Conservation (phyloP, 352 stramenopile species). For the Phytopythium ostracodes region DNA sequence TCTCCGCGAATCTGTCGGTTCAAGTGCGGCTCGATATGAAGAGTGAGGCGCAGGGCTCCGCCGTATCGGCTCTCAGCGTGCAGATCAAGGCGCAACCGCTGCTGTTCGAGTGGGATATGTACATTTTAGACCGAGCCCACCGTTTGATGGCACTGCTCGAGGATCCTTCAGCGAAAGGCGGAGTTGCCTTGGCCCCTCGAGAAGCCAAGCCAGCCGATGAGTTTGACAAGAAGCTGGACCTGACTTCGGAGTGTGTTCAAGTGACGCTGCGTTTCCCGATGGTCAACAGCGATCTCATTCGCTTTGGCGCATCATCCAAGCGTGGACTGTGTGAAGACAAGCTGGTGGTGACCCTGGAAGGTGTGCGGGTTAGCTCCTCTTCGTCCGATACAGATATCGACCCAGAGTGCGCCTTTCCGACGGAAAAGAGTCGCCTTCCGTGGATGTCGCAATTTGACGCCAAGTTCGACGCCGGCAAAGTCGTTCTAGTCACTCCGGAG, state of each 20-base stretch:
- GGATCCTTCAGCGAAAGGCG: constrained; percentile 30
- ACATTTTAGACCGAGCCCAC: constrained; percentile 74
- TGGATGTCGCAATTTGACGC: constrained; percentile 71
- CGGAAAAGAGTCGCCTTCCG: constrained; percentile 20
- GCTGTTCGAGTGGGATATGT: constrained; percentile 85
- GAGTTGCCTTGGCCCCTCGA: constrained; percentile 7
- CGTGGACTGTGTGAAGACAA: constrained; percentile 81
- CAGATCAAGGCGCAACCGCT: constrained; percentile 72
- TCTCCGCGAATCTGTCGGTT: constrained; percentile 64
- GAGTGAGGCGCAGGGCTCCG: constrained; percentile 19
- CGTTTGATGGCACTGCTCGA: constrained; percentile 71
- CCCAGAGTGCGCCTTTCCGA: constrained; percentile 1
- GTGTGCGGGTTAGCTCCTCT: constrained; percentile 43
- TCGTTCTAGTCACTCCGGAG: constrained; percentile 45
- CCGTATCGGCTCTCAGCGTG: constrained; percentile 42
- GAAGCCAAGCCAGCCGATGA: constrained; percentile 9
- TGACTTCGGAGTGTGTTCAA: constrained; percentile 70
- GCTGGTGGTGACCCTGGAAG: constrained; percentile 62
- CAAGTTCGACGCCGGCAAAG: constrained; percentile 46
- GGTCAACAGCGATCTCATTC: constrained; percentile 79
- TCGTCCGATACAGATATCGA: constrained; percentile 12
- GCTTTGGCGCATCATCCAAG: constrained; percentile 73
- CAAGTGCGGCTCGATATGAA: constrained; percentile 66
- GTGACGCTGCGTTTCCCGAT: constrained; percentile 79
- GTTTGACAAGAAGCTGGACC: constrained; percentile 55